Conservation (phyloP, 352 stramenopile species). For the Globisporangium orthogonon region DNA sequence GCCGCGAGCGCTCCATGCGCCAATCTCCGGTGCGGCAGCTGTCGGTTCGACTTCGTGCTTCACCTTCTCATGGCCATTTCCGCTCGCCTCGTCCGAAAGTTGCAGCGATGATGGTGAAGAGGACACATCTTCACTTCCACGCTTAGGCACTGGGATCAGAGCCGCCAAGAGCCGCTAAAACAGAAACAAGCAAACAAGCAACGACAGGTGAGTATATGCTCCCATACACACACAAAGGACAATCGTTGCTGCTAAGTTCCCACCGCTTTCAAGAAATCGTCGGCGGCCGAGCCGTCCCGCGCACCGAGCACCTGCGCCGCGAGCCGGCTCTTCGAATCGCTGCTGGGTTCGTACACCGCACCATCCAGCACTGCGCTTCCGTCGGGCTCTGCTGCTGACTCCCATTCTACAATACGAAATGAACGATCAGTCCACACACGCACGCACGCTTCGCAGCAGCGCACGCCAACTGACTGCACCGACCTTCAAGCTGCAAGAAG, state of each 20-base stretch:
- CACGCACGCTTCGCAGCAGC: neutral
- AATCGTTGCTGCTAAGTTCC: neutral
- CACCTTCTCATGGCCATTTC: neutral
- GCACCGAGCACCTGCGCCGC: slow-evolving; percentile 5
- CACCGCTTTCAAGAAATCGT: slow-evolving; percentile 52
- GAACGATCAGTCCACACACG: neutral
- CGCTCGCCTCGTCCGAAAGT: neutral
- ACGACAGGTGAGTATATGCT: neutral
- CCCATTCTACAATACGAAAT: neutral
- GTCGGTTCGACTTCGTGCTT: neutral
- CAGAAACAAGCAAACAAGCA: neutral
- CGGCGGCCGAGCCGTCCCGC: slow-evolving; percentile 11
- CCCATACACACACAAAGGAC: neutral
- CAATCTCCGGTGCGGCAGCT: neutral
- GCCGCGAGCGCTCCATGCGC: slow-evolving; percentile 23
- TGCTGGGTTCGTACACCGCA: slow-evolving; percentile 8
- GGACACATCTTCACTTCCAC: neutral
- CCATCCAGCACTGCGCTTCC: neutral
- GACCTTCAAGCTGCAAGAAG: slow-evolving; percentile 52
- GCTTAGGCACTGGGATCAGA: slow-evolving; percentile 8
- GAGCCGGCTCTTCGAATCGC: neutral
- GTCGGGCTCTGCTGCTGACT: neutral
- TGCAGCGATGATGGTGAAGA: neutral
- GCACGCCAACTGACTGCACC: neutral
- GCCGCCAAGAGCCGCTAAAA: slow-evolving; percentile 13